Evolutionary conservation across 2,329 filamentous ascomycete species (phyloP).

Genomic region (Dactylellina cionopaga): DNA sequence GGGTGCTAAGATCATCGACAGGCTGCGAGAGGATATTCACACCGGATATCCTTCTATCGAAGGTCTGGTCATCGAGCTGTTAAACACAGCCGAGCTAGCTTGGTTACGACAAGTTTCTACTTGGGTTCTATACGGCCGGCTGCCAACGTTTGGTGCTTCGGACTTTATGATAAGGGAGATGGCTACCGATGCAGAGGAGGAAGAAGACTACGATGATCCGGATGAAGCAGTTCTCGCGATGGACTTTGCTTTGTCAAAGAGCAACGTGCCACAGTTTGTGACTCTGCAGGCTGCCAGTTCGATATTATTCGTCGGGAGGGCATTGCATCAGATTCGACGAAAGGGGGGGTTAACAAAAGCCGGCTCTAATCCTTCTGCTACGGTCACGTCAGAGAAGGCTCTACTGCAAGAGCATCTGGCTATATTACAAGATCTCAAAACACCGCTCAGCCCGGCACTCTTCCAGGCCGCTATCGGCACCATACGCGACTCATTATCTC

Average conservation of each 20-base stretch:
- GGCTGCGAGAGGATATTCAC: constrained; percentile 77
- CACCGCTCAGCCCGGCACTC: constrained; percentile 77
- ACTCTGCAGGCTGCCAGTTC: constrained; percentile 77
- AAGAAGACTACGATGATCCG: constrained; percentile 57
- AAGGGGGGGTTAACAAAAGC: constrained; percentile 60
- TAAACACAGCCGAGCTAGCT: constrained; percentile 82
- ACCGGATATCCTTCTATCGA: constrained; percentile 91
- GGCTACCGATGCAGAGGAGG: constrained; percentile 59
- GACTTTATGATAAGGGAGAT: constrained; percentile 80
- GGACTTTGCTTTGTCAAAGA: constrained; percentile 67
- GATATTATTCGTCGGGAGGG: constrained; percentile 89
- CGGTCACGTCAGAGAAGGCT: constrained; percentile 58
- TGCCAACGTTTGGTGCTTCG: constrained; percentile 78
- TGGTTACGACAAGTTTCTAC: constrained; percentile 91
- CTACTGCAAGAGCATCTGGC: constrained; percentile 57
- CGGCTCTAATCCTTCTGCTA: constrained; percentile 53
- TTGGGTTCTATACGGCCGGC: constrained; percentile 87
- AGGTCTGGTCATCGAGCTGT: constrained; percentile 75
- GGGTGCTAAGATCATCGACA: constrained; percentile 80
- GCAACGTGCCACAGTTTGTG: constrained; percentile 79
- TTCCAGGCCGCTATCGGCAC: constrained; percentile 77
- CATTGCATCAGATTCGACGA: constrained; percentile 81
- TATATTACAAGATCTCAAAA: constrained; percentile 59
- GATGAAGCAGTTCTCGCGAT: constrained; percentile 57
- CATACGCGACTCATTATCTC: constrained; percentile 82